Percentiles rank a stretch among this genome's conserved stretches.
phyloP scores from a whole-genome alignment of 2,329 filamentous ascomycete species.

The Aspergillus sp. region DNA sequence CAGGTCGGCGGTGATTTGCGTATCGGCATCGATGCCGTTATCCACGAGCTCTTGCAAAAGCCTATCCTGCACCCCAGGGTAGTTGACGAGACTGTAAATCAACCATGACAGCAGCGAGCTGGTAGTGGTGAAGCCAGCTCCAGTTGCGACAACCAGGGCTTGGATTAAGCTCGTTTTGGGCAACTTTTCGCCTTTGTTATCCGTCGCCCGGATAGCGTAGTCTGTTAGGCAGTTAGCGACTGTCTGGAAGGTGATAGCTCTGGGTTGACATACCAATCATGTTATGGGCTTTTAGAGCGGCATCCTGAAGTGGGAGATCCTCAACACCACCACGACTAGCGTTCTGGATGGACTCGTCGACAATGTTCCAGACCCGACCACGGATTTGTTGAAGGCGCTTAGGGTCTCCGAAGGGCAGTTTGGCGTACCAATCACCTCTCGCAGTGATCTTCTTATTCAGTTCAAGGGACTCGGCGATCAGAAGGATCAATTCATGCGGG shows the following conservation, averaged over 20 bases:
- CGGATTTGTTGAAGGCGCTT: conserved; percentile 38
- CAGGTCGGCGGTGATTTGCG: conserved; percentile 50
- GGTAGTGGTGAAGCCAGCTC: conserved; percentile 63
- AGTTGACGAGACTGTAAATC: conserved; percentile 55
- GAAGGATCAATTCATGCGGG: conserved; percentile 53
- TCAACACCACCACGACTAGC: conserved; percentile 25
- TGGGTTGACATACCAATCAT: conserved; percentile 41
- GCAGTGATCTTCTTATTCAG: conserved; percentile 62
- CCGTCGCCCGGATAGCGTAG: conserved; percentile 56
- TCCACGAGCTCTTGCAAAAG: conserved; percentile 61
- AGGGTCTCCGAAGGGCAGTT: conserved; percentile 61
- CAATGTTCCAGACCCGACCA: conserved; percentile 22
- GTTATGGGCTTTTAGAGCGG: conserved; percentile 43
- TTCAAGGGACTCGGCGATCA: conserved; percentile 54
- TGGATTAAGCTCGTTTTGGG: conserved; percentile 46
- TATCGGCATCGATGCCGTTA: conserved; percentile 48
- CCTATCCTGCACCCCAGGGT: conserved; percentile 58
- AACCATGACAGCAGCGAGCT: conserved; percentile 61
- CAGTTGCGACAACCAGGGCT: conserved; percentile 55
- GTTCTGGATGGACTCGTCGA: conserved; percentile 25
- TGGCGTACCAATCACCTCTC: conserved; percentile 58
- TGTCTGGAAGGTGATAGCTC: neutral
- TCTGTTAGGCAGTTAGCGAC: conserved; percentile 35
- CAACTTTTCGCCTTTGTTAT: conserved; percentile 57
- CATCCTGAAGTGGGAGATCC: conserved; percentile 43